Percentiles rank a stretch among this genome's conserved stretches.
phyloP scores from a whole-genome alignment of 306 rosid genomes.

The Abrus pulchellus region DNA sequence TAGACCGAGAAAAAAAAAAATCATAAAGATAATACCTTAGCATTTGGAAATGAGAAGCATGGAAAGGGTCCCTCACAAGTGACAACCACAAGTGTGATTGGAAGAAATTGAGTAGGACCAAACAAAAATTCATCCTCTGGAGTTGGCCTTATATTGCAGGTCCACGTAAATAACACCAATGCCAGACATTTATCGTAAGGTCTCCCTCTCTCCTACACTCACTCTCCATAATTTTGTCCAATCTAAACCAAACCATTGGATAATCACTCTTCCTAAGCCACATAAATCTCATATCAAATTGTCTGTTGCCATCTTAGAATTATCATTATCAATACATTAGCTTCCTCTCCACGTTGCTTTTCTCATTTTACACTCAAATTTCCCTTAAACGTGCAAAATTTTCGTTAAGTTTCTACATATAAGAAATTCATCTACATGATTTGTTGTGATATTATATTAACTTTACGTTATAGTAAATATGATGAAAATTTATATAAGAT shows the following conservation, averaged over 20 bases:
- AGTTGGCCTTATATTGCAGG: constrained; percentile 22
- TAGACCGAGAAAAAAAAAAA: not conserved
- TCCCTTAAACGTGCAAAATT: no score
- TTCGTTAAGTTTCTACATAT: no score
- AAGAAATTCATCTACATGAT: no score
- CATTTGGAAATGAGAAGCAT: not conserved
- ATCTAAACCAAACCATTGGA: constrained; percentile 11
- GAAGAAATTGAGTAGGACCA: constrained; percentile 15
- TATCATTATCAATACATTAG: constrained; percentile 5
- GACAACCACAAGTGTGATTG: not conserved
- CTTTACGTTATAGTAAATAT: no score
- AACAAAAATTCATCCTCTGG: not conserved
- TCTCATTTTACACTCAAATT: no score
- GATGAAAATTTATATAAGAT: no score
- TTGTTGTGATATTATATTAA: no score
- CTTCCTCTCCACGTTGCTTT: not conserved
- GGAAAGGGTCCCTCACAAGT: not conserved
- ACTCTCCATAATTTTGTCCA: not conserved
- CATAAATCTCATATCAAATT: constrained; percentile 28
- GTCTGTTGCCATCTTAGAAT: not conserved
- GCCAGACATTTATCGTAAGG: constrained; percentile 50
- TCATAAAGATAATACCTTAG: not conserved
- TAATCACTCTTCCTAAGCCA: constrained; percentile 39
- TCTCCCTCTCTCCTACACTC: not conserved
- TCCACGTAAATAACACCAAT: constrained; percentile 41